Evolutionary conservation across 1,139 yeast genomes (phyloP).

Genomic region (Taiozyma sp.): DNA sequence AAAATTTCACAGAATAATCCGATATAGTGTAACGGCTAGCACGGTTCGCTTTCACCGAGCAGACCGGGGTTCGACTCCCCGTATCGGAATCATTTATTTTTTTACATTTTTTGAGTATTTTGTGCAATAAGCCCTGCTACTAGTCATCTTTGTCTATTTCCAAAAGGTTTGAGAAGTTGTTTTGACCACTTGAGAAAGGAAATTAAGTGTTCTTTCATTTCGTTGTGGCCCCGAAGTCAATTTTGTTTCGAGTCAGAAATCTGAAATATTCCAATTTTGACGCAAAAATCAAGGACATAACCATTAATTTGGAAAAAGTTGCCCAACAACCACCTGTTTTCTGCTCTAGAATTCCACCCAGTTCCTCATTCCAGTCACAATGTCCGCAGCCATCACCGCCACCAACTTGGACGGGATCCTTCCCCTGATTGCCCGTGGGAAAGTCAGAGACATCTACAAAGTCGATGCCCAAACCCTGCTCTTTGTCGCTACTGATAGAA

Average conservation of each 20-base stretch:
- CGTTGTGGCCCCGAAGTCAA: neutral
- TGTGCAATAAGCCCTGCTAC: no score
- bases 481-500: slow-evolving; percentile 96
- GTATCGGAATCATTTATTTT: slow-evolving; percentile 45
- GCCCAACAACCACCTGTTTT: no score
- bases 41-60: slow-evolving; percentile 82
- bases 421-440: slow-evolving; percentile 85
- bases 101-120: no score
- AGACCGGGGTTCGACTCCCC: slow-evolving; percentile 83
- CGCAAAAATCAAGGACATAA: neutral
- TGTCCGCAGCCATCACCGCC: slow-evolving; percentile 26
- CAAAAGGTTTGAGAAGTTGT: no score
- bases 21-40: slow-evolving; percentile 80
- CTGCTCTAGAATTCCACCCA: no score
- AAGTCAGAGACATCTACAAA: slow-evolving; percentile 90
- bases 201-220: neutral
- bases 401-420: slow-evolving; percentile 73
- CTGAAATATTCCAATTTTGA: neutral
- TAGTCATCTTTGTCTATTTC: no score
- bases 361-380: neutral
- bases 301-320: neutral
- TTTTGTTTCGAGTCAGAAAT: neutral
- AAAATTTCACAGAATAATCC: slow-evolving; percentile 29
- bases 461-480: slow-evolving; percentile 69
- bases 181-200: no score